Evolutionary conservation across 441 rosid genomes (phyloP).

Genomic region (Manihot esculenta): DNA sequence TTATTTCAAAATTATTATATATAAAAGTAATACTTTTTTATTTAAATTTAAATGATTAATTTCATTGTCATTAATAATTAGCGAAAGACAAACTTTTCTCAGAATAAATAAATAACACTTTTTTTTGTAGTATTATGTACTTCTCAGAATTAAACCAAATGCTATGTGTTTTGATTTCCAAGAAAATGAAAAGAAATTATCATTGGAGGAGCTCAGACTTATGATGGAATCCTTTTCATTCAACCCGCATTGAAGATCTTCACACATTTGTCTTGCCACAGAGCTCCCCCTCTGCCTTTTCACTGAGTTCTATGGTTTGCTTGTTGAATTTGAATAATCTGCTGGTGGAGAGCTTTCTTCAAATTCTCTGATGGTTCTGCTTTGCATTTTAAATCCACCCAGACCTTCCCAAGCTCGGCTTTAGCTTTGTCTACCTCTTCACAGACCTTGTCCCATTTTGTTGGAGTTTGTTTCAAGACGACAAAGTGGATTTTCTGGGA

Average conservation of each 20-base stretch:
- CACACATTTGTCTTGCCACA: slow-evolving; percentile 38
- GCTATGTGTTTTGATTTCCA: no score
- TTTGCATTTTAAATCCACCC: slow-evolving; percentile 46
- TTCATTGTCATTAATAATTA: no score
- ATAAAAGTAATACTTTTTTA: no score
- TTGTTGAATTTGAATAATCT: slow-evolving; percentile 43
- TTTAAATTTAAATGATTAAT: no score
- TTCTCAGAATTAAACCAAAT: no score
- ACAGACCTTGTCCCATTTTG: slow-evolving; percentile 53
- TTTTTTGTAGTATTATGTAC: no score
- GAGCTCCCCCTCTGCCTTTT: slow-evolving; percentile 40
- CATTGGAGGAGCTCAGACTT: slow-evolving; percentile 54
- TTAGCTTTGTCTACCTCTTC: slow-evolving; percentile 74
- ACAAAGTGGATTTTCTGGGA: not conserved
- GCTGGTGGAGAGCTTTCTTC: slow-evolving; percentile 53
- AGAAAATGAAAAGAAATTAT: no score
- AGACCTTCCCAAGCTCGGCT: slow-evolving; percentile 69
- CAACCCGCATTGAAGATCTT: slow-evolving; percentile 49
- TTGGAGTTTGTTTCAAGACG: slow-evolving; percentile 10
- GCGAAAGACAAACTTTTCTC: no score
- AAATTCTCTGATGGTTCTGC: slow-evolving; percentile 47
- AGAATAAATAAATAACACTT: no score
- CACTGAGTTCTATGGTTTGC: slow-evolving; percentile 48
- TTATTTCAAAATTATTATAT: no score
- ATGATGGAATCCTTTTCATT: slow-evolving; percentile 53